Conservation (phyloP, 192 early-diverging fungal species). For the Podila clonocystis region DNA sequence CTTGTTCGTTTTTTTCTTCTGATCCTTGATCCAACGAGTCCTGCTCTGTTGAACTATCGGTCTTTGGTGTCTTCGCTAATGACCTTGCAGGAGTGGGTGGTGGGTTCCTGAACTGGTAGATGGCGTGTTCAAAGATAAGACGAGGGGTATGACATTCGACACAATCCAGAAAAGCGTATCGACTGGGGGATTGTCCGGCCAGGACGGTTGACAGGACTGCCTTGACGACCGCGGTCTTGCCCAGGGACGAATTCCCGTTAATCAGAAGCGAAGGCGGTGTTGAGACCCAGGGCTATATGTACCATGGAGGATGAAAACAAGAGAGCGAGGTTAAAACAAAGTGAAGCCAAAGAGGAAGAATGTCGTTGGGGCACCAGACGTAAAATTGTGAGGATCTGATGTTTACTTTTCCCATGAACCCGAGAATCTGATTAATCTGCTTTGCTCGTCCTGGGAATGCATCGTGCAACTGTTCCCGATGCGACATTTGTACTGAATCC, state of each 20-base stretch:
- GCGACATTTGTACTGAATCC: neutral
- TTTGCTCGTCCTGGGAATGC: conserved; percentile 54
- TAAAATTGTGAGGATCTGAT: too few relatives aligned
- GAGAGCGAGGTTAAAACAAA: neutral
- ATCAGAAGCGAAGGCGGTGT: conserved; percentile 57
- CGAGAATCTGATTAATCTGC: conserved; percentile 55
- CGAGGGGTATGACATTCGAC: conserved; percentile 80
- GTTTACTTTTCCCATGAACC: conserved; percentile 56
- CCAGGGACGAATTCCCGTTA: conserved; percentile 60
- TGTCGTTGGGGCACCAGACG: neutral
- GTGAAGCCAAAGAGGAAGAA: neutral
- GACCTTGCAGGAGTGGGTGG: conserved; percentile 28
- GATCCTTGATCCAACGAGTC: too few relatives aligned
- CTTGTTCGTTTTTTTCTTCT: neutral
- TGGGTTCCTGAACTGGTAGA: conserved; percentile 71
- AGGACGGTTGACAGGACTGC: conserved; percentile 23
- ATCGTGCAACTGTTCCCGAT: conserved; percentile 24
- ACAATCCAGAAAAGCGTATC: conserved; percentile 74
- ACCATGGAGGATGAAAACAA: neutral
- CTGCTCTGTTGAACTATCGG: too few relatives aligned
- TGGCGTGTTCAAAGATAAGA: conserved; percentile 80
- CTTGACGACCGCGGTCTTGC: conserved; percentile 59
- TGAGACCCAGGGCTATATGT: conserved; percentile 21
- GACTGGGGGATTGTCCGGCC: conserved; percentile 15
- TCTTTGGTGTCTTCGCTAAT: too few relatives aligned